Evolutionary conservation across 164 flowering plant species (phyloP).

Genomic region (Warburgia ugandensis): DNA sequence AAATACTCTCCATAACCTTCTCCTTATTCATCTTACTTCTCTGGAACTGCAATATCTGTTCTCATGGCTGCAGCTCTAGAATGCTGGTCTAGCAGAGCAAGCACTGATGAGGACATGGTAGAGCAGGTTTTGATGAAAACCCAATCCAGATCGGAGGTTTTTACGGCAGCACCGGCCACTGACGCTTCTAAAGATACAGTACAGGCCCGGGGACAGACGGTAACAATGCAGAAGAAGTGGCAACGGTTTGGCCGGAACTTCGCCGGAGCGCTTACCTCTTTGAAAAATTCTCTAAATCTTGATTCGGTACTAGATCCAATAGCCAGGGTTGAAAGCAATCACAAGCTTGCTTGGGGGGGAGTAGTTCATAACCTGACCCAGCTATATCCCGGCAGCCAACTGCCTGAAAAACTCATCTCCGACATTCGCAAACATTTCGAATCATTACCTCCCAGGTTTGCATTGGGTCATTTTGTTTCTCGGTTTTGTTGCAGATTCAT

Average conservation of each 20-base stretch:
- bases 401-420: conserved; percentile 86
- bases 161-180: not conserved
- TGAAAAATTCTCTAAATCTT: conserved; percentile 68
- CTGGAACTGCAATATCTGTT: not conserved
- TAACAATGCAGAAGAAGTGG: conserved; percentile 51
- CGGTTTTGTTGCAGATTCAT: not conserved
- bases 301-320: conserved; percentile 45
- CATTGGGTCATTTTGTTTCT: too few relatives aligned
- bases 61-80: conserved; percentile 93
- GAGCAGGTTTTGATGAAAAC: conserved; percentile 84
- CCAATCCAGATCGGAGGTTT: conserved; percentile 63
- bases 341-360: conserved; percentile 66
- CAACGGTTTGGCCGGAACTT: conserved; percentile 74
- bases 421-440: conserved; percentile 87
- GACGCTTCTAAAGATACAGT: not conserved
- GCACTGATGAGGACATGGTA: conserved; percentile 82
- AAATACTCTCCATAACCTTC: too few relatives aligned
- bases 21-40: not conserved
- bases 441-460: conserved; percentile 89
- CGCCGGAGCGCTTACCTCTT: conserved; percentile 63
- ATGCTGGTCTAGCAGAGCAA: conserved; percentile 85
- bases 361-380: conserved; percentile 76
- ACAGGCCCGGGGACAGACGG: conserved; percentile 1
- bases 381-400: conserved; percentile 91
- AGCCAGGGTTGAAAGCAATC: conserved; percentile 33